Percentiles rank a stretch among this genome's conserved stretches.
These are phyloP conservation scores for Ambrosiella beaveri DNA, from an alignment of 2,329 filamentous ascomycete species.

Conservation along the genomic window DNA sequence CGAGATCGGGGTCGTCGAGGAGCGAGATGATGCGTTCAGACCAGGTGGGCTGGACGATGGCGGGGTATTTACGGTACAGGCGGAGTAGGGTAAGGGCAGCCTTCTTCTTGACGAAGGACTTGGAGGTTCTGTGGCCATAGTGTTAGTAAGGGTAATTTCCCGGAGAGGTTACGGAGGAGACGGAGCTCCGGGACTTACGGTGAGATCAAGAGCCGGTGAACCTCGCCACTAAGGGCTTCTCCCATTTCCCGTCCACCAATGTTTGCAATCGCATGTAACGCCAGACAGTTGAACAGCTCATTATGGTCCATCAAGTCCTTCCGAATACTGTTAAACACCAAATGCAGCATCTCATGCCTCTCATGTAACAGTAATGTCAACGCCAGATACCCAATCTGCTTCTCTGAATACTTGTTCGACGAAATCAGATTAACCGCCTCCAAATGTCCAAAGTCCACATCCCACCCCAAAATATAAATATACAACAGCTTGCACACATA, in stretches of 20 bases:
- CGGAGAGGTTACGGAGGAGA: too few species aligned
- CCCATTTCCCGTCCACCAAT: constrained; percentile 95
- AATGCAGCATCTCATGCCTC: constrained; percentile 83
- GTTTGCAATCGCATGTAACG: constrained; percentile 93
- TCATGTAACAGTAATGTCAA: constrained; percentile 96
- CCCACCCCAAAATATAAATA: constrained; percentile 97
- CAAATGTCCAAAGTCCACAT: constrained; percentile 96
- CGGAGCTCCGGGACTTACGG: constrained; percentile 42
- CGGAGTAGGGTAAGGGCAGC: constrained; percentile 83
- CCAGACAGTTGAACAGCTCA: constrained; percentile 92
- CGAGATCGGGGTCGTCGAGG: constrained; percentile 91
- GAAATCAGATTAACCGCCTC: constrained; percentile 97
- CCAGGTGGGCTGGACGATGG: constrained; percentile 92
- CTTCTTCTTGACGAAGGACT: constrained; percentile 98
- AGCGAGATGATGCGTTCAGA: constrained; percentile 95
- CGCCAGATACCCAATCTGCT: constrained; percentile 96
- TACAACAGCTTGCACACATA: constrained; percentile 99
- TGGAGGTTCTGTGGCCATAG: constrained; percentile 40
- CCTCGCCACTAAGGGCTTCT: constrained; percentile 78
- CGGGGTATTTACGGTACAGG: constrained; percentile 83
- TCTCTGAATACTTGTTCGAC: constrained; percentile 93
- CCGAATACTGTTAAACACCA: constrained; percentile 96
- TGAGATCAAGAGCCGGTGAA: constrained; percentile 84
- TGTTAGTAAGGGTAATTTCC: background rate
- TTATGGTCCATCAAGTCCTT: constrained; percentile 92